Base-by-base conservation (phyloP, 2,329 filamentous ascomycete species). In the Pseudogymnoascus sp. region DNA sequence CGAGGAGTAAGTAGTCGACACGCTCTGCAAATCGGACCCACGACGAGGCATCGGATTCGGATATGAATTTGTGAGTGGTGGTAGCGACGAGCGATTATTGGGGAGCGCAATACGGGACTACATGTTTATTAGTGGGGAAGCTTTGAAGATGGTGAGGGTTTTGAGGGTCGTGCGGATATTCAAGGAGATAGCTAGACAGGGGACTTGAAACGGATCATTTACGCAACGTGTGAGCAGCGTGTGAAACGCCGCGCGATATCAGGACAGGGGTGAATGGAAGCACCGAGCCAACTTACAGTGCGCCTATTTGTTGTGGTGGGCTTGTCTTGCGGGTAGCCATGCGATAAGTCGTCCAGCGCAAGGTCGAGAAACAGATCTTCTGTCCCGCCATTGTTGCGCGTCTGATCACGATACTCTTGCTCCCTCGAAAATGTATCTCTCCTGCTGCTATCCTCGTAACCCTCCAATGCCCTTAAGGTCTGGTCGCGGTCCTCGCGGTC, bases 301-400 rank as follows among this genome's bases (percentile, higher is more conserved):
- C 23, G 45, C 45, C 45, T 52, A 52, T 52, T 52, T 30, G 45
- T 52, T 52, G 45, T 52, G 14, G 42, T 52, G 19, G 45, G 23
- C 23, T 52, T 30, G 14, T 52, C 45, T 52, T 52, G 45, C 23
- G 23, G 23, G 45, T 52, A 52, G 23, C 45, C 45, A 4, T 52
- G 45, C 23, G 45, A 52, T 52, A 66, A 64, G 35, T 72, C 63
- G 61, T 71, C 67, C 60, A 66, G 38, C 41, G 69, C 70, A 38
- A 72, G 66, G 61, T 70, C 68, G 58, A 72, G 63, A 64, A 72
- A 72, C 49, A 71, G 62, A 62, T 72, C 70, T 59, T 67, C 68
- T 23, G 58, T 61, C 39, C 28, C 22, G 28, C 14, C 49, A 62
- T 55, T 38, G 41, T 35, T 33, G 45, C 52, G 60, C 22, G 30